Conservation (phyloP, 352 stramenopile genomes). For the Globisporangium sylvaticum region DNA sequence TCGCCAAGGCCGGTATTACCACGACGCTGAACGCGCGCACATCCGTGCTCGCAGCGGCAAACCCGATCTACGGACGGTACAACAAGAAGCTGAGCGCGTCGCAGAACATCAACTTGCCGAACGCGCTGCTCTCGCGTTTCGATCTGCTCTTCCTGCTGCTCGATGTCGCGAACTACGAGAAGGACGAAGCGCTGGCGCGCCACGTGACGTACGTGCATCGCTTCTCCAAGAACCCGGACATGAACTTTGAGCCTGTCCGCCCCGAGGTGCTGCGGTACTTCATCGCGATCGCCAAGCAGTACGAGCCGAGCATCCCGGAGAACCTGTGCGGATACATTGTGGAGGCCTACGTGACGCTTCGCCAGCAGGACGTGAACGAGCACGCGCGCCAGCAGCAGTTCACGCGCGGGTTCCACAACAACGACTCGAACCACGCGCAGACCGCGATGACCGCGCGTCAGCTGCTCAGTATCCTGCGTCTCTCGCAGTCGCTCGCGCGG, state of each 20-base stretch:
- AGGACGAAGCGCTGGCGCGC: slow-evolving; percentile 87
- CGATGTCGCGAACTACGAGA: slow-evolving; percentile 92
- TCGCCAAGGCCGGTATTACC: slow-evolving; percentile 99
- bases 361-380: slow-evolving; percentile 89
- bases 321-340: slow-evolving; percentile 97
- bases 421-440: slow-evolving; percentile 86
- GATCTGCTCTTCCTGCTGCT: slow-evolving; percentile 99
- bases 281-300: slow-evolving; percentile 87
- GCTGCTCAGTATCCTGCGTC: slow-evolving; percentile 97
- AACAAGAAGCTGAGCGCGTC: slow-evolving; percentile 79
- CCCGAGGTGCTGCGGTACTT: slow-evolving; percentile 91
- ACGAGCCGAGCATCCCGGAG: slow-evolving; percentile 84
- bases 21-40: slow-evolving; percentile 96
- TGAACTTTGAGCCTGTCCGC: slow-evolving; percentile 89
- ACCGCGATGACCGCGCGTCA: slow-evolving; percentile 98
- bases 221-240: slow-evolving; percentile 85
- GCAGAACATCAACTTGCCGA: slow-evolving; percentile 99
- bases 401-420: slow-evolving; percentile 27
- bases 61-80: slow-evolving; percentile 89
- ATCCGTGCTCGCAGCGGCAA: slow-evolving; percentile 98
- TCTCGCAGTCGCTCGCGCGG: slow-evolving; percentile 95
- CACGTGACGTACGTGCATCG: slow-evolving; percentile 93
- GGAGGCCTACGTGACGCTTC: slow-evolving; percentile 97
- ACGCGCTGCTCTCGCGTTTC: slow-evolving; percentile 98
- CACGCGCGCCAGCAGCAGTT: slow-evolving; percentile 71